A percentile compares a stretch with the other conserved stretches of the same genome.
These are phyloP conservation scores for Blastobotrys illinoisensis DNA, from an alignment of 1,139 yeast genomes.

Conservation along the genomic window DNA sequence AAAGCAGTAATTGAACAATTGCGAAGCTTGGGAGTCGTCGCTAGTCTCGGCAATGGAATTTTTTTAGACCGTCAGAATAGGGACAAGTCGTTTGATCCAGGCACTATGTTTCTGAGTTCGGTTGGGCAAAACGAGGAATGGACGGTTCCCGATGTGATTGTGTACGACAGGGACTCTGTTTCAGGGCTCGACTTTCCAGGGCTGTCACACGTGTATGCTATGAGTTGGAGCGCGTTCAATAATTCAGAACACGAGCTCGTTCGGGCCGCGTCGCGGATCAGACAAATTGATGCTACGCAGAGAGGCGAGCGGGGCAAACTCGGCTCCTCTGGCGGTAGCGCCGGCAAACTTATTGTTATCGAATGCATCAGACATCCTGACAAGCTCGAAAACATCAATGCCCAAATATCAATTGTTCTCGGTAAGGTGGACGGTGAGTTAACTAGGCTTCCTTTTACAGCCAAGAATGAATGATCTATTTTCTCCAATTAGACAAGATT, in stretches of 20 bases:
- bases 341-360: constrained; percentile 1
- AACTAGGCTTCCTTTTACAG: neutral
- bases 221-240: constrained; percentile 12
- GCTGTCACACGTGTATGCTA: constrained; percentile 12
- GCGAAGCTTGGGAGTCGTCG: neutral
- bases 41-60: neutral
- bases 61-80: neutral
- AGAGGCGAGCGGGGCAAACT: constrained; percentile 4
- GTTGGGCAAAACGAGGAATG: neutral
- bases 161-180: constrained; percentile 3
- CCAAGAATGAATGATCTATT: neutral
- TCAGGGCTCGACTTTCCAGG: constrained; percentile 17
- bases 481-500: neutral
- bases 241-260: constrained; percentile 5
- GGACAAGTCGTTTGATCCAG: neutral
- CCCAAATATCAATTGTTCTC: constrained; percentile 1
- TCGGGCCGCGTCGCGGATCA: constrained; percentile 1
- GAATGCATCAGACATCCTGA: constrained; percentile 1
- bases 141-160: constrained; percentile 3
- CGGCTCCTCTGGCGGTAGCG: neutral
- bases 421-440: constrained; percentile 1
- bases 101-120: neutral
- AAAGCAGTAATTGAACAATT: neutral
- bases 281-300: neutral
- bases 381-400: neutral